A percentile compares a stretch with the other conserved stretches of the same genome.
Conservation (phyloP, 345 rosid genomes). For the Iberis pinnata region DNA sequence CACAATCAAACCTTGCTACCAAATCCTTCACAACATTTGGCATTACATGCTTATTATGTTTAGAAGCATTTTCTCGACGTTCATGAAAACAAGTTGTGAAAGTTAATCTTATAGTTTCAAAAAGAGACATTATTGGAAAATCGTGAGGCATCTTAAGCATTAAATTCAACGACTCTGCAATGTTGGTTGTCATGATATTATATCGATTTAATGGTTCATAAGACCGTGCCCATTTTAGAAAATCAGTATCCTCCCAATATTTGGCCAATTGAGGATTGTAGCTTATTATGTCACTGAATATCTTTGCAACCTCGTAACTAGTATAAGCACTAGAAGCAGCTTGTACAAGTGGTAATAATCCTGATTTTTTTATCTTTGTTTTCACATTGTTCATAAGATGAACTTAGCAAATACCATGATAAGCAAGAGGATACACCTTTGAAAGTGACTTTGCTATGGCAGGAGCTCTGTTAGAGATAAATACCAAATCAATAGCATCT, state of each 20-base stretch:
- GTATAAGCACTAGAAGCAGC: background rate
- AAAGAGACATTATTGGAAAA: too few species aligned
- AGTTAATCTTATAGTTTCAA: too few species aligned
- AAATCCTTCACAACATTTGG: background rate
- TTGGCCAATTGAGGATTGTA: too few species aligned
- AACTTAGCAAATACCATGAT: too few species aligned
- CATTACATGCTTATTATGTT: background rate
- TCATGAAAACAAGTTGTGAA: background rate
- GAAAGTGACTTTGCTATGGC: background rate
- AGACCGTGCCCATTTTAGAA: too few species aligned
- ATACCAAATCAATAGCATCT: background rate
- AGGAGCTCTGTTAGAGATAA: background rate
- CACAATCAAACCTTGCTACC: background rate
- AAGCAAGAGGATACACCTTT: too few species aligned
- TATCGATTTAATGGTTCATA: too few species aligned
- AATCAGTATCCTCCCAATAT: too few species aligned
- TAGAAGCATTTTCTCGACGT: background rate
- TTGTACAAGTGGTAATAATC: background rate
- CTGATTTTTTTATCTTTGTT: background rate
- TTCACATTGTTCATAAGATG: too few species aligned
- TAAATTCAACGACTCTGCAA: too few species aligned
- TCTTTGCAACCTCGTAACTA: background rate
- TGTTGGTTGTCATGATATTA: too few species aligned
- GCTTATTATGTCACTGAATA: background rate
- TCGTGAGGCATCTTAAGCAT: too few species aligned